Base-by-base conservation (phyloP, 106 monocot species). In the Dioscorea dumetorum region DNA sequence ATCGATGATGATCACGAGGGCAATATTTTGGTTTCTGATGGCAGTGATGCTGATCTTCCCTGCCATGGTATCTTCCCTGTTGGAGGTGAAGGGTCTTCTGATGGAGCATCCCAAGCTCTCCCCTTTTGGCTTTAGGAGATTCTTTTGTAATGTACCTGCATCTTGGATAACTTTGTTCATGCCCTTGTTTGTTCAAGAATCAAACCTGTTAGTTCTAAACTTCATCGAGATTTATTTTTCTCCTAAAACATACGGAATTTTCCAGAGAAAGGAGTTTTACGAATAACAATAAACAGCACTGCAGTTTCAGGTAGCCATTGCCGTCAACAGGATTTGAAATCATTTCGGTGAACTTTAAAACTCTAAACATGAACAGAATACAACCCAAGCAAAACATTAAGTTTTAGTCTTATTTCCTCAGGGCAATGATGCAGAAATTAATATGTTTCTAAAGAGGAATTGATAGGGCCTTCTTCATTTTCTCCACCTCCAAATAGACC, bases 401-500 rank as follows among this genome's bases (percentile, higher is more conserved):
- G 28, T 28, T 28, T 28, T 8, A 33, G 61, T 73, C 50, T 22
- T 20, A 62, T 49, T 34, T 41, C 41, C 41, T 41, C 5, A 0
- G 9, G 6, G 10, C 0, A 8, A 41, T 12, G 54, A 54, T 54
- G 8, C 54, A 18, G 12, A 41, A 6, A 54, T 12, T 15, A 15
- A 67, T 23, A 12, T 1, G 54, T 48, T 60, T 60, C 81, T 64
- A 95, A 64, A 91, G 59, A 50, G 86, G 76, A 50, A 91, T 86
- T 2, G 51, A 50, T 4, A 91, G 68, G 15, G 85, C 49, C 33
- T 89, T 91, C 69, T 89, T 95, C 70, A 91, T 68, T 75, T 95
- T 95, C 77, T 91, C 95, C 23, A 87, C 86, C 67, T 95, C 91
- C 63, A 95, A 84, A 68, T 91, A 95, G 32, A 74, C 82, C 7